Conservation (phyloP, 441 rosid genomes). For the Brassica hybrid region DNA sequence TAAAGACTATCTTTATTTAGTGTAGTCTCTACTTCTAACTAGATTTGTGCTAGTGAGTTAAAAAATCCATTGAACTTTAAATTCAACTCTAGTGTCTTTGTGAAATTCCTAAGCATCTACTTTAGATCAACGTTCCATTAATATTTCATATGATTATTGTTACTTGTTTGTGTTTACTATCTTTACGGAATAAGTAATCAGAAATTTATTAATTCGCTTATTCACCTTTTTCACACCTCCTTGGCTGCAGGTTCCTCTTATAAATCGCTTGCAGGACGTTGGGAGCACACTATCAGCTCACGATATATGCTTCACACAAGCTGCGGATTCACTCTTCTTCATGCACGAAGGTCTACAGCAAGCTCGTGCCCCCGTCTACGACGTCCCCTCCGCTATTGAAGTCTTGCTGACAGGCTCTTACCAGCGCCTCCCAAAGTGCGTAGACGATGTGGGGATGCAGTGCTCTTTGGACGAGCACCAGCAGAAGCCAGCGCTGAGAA, state of each 20-base stretch:
- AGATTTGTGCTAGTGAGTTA: neutral
- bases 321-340: conserved; percentile 95
- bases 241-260: conserved; percentile 81
- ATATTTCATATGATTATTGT: neutral
- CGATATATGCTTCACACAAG: conserved; percentile 92
- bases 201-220: conserved; percentile 5
- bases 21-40: neutral
- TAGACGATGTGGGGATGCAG: conserved; percentile 91
- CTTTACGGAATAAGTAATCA: neutral
- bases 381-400: conserved; percentile 96
- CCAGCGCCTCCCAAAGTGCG: conserved; percentile 88
- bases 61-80: conserved; percentile 15
- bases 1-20: neutral
- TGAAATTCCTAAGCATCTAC: conserved; percentile 2
- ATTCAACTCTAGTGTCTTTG: conserved; percentile 5
- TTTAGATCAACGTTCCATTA: conserved; percentile 7
- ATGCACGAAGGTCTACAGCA: conserved; percentile 99
- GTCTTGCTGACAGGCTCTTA: conserved; percentile 89
- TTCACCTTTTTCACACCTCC: conserved; percentile 32
- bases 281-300: conserved; percentile 91
- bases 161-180: conserved; percentile 8
- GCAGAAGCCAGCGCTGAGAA: conserved; percentile 85
- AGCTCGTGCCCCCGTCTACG: conserved; percentile 98
- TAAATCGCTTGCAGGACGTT: conserved; percentile 87
- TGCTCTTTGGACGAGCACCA: conserved; percentile 68